These are phyloP conservation scores for Sisymbrium altissimum DNA, from an alignment of 345 rosid genomes.

Conservation along the genomic window DNA sequence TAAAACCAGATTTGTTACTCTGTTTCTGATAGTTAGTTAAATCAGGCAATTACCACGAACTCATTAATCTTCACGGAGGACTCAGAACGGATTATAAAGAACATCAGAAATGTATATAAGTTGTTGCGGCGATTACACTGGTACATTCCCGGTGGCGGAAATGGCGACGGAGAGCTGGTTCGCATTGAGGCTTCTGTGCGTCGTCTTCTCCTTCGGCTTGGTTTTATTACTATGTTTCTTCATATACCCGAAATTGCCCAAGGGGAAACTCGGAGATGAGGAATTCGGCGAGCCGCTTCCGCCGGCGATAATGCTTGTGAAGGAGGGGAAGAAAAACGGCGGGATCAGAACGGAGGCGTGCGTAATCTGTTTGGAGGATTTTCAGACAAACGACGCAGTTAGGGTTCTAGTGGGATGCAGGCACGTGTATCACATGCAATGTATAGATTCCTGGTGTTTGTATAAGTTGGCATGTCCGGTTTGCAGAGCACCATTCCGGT, in stretches of 20 bases:
- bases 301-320: background rate
- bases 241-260: constrained; percentile 7
- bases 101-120: background rate
- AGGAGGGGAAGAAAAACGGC: background rate
- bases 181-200: background rate
- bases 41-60: too few relatives aligned
- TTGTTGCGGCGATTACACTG: background rate
- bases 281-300: constrained; percentile 16
- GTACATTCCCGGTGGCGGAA: background rate
- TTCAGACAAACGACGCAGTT: background rate
- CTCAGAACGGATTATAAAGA: background rate
- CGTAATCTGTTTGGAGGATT: constrained; percentile 21
- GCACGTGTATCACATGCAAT: constrained; percentile 17
- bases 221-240: constrained; percentile 4
- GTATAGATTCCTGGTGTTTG: constrained; percentile 25
- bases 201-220: constrained; percentile 4
- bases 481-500: constrained; percentile 22
- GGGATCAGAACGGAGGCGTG: constrained; percentile 20
- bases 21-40: too few relatives aligned
- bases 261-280: constrained; percentile 10
- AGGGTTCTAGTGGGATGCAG: constrained; percentile 15
- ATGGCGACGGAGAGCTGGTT: constrained; percentile 1
- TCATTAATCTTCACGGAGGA: background rate
- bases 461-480: constrained; percentile 11
- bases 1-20: too few relatives aligned